Base-by-base conservation (phyloP, 2,329 filamentous ascomycete species). In the Hymenoscyphus salicellus region DNA sequence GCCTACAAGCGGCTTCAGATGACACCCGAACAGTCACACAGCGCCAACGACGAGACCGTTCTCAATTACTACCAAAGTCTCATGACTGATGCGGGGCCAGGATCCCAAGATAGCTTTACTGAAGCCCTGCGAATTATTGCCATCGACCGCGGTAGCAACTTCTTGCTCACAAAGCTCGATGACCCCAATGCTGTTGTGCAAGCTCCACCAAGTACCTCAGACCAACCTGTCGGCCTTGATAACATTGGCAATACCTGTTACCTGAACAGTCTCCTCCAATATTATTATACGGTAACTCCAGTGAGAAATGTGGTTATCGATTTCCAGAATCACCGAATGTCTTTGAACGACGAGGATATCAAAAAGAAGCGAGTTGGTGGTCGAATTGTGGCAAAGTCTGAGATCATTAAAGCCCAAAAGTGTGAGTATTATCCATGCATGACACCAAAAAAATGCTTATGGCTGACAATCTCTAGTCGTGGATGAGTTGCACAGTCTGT, bases 181-280 rank as follows among this genome's bases (percentile, higher is more conserved):
- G 69, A 76, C 63, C 73, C 75, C 16, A 68, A 75, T 58, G 73
- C 74, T 8, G 69, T 72, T 41, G 70, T 75, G n/a, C 67, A 68
- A 62, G 66, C 71, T 4, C 63, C 66, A 36, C 58, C 59, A 52
- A 66, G 66, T 16, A 72, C 68, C n/a, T 66, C 78, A 57, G 81
- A 85, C 33, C 87, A 91, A 76, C 95, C 95, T 0, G 91, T 96
- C 26, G 95, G 95, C 0, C 83, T 98, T 5, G 85, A 88, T 68
- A 99, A 98, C 71, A 96, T 98, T 64, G 93, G 95, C 65, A 99
- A 99, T 73, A 99, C 96, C 0, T 99, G 95, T 76, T 99, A 99
- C 73, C 83, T 99, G 62, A 99, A 99, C 80, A 98, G 94, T 78
- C 84, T 99, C 58, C 82, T 99, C 10, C 95, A 99, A 72, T 98